Evolutionary conservation across 2,329 filamentous ascomycete species (phyloP).

Genomic region (Talaromyces rugulosus): DNA sequence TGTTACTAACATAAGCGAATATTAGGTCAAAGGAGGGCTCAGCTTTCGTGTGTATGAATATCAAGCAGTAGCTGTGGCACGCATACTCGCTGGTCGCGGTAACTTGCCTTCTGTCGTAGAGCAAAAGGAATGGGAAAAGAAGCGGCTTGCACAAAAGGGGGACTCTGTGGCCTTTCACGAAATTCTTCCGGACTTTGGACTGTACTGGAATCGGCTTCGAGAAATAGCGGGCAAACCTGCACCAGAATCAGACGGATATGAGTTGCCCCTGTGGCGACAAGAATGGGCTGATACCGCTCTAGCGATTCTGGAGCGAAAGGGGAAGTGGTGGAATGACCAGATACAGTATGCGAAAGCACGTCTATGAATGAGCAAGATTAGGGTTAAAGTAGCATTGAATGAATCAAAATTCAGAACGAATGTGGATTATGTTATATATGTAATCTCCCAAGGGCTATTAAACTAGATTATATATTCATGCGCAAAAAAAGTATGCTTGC

Average conservation of each 20-base stretch:
- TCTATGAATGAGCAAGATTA: background rate
- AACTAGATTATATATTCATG: background rate
- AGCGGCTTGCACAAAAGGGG: slow-evolving; percentile 19
- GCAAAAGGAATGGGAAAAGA: slow-evolving; percentile 25
- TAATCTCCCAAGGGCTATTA: background rate
- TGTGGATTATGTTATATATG: background rate
- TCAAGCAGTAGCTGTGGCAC: slow-evolving; percentile 27
- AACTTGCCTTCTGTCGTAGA: background rate
- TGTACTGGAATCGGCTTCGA: slow-evolving; percentile 38
- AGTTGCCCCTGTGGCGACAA: slow-evolving; percentile 35
- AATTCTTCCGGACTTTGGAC: slow-evolving; percentile 31
- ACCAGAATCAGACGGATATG: slow-evolving; percentile 30
- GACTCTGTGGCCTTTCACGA: slow-evolving; percentile 19
- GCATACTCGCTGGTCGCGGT: slow-evolving; percentile 22
- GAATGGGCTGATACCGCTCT: slow-evolving; percentile 23
- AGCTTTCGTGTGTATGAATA: slow-evolving; percentile 29
- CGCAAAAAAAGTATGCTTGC: background rate
- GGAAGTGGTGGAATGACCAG: background rate
- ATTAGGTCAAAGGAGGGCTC: slow-evolving; percentile 20
- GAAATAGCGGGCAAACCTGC: slow-evolving; percentile 37
- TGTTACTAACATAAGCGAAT: background rate
- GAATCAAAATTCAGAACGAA: background rate
- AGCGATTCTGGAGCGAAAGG: background rate
- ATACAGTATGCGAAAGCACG: background rate
- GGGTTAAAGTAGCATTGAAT: background rate